Evolutionary conservation across 805 yeast genomes (phyloP), one percentile per base, ranked within the genome.

Genomic region (Starmerella floricola): DNA sequence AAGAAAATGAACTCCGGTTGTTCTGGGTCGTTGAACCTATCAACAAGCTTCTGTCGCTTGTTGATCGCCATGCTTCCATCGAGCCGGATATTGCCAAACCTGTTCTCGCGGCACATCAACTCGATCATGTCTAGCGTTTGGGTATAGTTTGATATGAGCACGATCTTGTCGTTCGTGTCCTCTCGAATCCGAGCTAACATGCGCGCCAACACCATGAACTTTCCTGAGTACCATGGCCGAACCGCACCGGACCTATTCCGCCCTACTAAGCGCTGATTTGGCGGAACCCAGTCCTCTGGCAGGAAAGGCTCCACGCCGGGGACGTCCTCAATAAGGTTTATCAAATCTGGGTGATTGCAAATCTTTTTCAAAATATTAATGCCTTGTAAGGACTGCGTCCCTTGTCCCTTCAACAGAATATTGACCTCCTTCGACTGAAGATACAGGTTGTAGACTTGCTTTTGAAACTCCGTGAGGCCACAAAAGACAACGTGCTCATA

Each of bases 401-500:
- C 80, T 0, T 32, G 44, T 3, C 55, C 62, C 47, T 64, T 71
- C n/a, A 83, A 52, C 10, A 84, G 60, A 49, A 72, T 74, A 38
- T 69, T 73, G 50, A 85, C 78, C 40, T 78, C 91, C 1, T 91
- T 85, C 5, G 94, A 78, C 11, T 81, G 73, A 40, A 86, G 71
- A 53, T 82, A 83, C 50, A 78, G 79, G 40, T 72, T 66, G 56
- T 91, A 91, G 1, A 91, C 60, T 1, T 67, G 61, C 38, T 66
- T 63, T 61, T 91, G 98, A 62, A 87, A 70, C 0, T 83, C 84
- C 1, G 88, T 72, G 42, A 91, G 63, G 33, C 78, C 79, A 47
- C 91, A 86, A 60, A 88, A 91, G n/a, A 91, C 81, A 18, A 91
- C 97, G 61, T 91, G 94, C 60, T 91, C 98, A 58, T 86, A 87